These are phyloP conservation scores for Suillus alpinus DNA, from an alignment of 768 basidiomycete genomes.

Conservation along the genomic window DNA sequence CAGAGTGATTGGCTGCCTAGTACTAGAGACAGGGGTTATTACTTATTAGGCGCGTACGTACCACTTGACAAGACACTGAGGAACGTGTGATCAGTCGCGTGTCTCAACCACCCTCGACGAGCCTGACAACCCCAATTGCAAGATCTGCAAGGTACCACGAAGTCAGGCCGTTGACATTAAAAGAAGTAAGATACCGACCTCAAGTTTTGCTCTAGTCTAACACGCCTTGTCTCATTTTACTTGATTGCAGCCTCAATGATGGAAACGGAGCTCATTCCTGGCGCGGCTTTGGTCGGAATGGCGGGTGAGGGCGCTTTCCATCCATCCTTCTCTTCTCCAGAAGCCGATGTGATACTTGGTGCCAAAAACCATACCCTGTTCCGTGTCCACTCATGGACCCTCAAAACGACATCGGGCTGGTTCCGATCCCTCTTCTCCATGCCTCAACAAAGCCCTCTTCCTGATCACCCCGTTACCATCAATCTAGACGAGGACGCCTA, in stretches of 20 bases:
- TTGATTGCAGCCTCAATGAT: background rate
- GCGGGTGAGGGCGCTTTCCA: constrained; percentile 26
- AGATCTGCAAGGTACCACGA: background rate
- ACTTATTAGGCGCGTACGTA: background rate
- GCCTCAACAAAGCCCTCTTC: constrained; percentile 35
- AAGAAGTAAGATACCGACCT: background rate
- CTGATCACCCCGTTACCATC: constrained; percentile 36
- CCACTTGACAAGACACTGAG: background rate
- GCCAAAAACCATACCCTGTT: constrained; percentile 53
- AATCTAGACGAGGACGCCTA: constrained; percentile 55
- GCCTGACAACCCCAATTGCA: background rate
- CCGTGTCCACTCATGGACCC: constrained; percentile 55
- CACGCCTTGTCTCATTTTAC: background rate
- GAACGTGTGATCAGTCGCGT: background rate
- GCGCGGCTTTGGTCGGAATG: background rate
- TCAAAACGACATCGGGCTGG: constrained; percentile 65
- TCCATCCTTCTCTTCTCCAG: constrained; percentile 47
- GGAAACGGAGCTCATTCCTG: background rate
- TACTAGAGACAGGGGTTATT: background rate
- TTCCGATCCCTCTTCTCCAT: constrained; percentile 60
- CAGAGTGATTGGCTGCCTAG: too few relatives aligned
- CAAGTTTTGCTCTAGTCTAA: background rate
- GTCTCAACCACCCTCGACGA: background rate
- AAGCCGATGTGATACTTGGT: constrained; percentile 55
- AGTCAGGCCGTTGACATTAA: background rate